These are phyloP conservation scores for Yamadazyma akitaensis DNA, from an alignment of 805 yeast species.

Conservation along the genomic window DNA sequence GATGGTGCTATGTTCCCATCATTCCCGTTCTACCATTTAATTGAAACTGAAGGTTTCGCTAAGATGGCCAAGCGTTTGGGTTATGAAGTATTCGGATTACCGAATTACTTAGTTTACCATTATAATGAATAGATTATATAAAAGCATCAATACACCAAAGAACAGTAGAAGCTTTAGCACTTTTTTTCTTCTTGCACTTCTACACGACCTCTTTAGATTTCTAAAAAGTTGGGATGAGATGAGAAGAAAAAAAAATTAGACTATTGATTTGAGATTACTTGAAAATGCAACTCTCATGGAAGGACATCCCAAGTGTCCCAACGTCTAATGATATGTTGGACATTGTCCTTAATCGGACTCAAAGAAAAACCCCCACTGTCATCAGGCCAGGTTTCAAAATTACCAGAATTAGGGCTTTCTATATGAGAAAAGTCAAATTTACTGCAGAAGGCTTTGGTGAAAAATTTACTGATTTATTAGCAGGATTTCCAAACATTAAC, in stretches of 20 bases:
- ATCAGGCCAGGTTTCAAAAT: slow-evolving; percentile 95
- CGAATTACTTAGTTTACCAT: slow-evolving; percentile 91
- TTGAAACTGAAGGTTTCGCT: slow-evolving; percentile 98
- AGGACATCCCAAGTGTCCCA: slow-evolving; percentile 95
- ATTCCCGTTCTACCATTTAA: slow-evolving; percentile 93
- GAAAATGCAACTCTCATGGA: slow-evolving; percentile 94
- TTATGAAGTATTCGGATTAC: slow-evolving; percentile 87
- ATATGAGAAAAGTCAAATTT: slow-evolving; percentile 96
- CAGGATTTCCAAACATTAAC: slow-evolving; percentile 93
- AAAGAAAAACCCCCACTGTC: slow-evolving; percentile 98
- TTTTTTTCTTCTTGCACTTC: background rate
- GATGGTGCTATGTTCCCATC: slow-evolving; percentile 99
- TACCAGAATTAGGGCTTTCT: slow-evolving; percentile 93
- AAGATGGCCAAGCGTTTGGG: slow-evolving; percentile 95
- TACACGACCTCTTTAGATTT: background rate
- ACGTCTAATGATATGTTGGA: slow-evolving; percentile 90
- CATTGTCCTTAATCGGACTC: slow-evolving; percentile 94
- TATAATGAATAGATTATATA: slow-evolving; percentile 59
- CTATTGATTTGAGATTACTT: background rate
- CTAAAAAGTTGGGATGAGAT: slow-evolving; percentile 11
- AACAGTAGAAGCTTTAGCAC: background rate
- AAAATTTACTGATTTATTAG: slow-evolving; percentile 79
- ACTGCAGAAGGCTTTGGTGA: slow-evolving; percentile 96
- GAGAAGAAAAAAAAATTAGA: slow-evolving; percentile 10
- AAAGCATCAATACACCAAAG: background rate